phyloP scores from a whole-genome alignment of 2,329 filamentous ascomycete genomes.

The Ophiocordyceps camponoti-saundersi region DNA sequence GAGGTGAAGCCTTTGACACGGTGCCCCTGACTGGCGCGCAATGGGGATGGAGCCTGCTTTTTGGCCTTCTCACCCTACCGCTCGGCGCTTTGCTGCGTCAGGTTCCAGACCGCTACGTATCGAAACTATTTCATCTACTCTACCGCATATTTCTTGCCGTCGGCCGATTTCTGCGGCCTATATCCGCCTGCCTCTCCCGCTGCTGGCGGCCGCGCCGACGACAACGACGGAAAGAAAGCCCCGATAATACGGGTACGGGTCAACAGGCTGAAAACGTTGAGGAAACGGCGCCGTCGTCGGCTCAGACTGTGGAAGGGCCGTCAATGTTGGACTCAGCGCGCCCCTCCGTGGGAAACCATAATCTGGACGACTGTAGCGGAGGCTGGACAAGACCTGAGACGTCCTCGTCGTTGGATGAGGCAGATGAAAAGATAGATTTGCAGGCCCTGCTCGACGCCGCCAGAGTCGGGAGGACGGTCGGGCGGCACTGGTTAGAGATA shows the following conservation, averaged over 20 bases:
- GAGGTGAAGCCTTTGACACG: constrained; percentile 50
- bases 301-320: not conserved
- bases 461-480: constrained; percentile 8
- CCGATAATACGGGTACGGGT: constrained; percentile 3
- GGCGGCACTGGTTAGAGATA: constrained; percentile 18
- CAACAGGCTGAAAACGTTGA: constrained; percentile 8
- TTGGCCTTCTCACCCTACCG: constrained; percentile 51
- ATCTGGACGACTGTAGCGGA: not conserved
- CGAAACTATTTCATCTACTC: constrained; percentile 10
- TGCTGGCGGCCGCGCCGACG: constrained; percentile 4
- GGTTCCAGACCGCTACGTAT: constrained; percentile 18
- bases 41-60: constrained; percentile 53
- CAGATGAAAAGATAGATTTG: constrained; percentile 11
- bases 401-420: constrained; percentile 1
- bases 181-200: constrained; percentile 4
- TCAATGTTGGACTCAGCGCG: not conserved
- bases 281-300: constrained; percentile 6
- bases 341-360: not conserved
- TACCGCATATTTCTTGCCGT: constrained; percentile 5
- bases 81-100: constrained; percentile 29
- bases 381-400: not conserved
- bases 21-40: constrained; percentile 41
- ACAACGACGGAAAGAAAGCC: constrained; percentile 3
- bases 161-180: constrained; percentile 6
- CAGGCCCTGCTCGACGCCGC: constrained; percentile 14